Evolutionary conservation across 2,329 filamentous ascomycete species (phyloP), one percentile per base, ranked within the genome.

Genomic region (Aspergillus pseudoterreus): DNA sequence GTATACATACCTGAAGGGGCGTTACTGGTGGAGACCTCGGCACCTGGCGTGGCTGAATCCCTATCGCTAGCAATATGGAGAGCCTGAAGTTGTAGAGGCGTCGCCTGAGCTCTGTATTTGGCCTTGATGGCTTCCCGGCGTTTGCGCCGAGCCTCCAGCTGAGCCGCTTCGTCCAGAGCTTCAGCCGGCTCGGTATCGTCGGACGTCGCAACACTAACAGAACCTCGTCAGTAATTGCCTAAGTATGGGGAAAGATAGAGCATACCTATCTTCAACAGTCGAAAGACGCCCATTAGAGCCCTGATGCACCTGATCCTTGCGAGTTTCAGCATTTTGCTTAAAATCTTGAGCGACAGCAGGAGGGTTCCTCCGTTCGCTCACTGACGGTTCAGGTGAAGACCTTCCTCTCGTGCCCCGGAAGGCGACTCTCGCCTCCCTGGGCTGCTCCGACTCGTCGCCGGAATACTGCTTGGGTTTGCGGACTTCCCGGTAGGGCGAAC

Each of bases 101-200:
- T 85, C 47, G 85, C 82, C 63, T 86, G 85, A 43, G 71, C 76
- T 70, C 84, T 85, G 63, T 90, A 87, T 75, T 91, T 95, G 68
- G 89, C 87, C 66, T 90, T 82, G 57, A 95, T 87, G 57, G 90
- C 89, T 73, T 94, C 89, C 58, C 92, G 86, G 52, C 88, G 84
- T 66, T 87, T 90, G 24, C 91, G 87, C 50, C 92, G 87, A 63
- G 90, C 86, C 70, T 95, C 88, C 63, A 96, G 88, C 64, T 92
- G 80, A 59, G 88, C 85, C 56, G 87, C 88, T 74, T 95, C 88
- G 68, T 95, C 87, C 60, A 90, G 68, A n/a, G 81, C 78, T 60
- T 84, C 78, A 50, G 80, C 75, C 57, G 82, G 79, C 66, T 73
- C 61, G 38, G 38, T 49, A 24, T 57, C 61, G 42, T 57, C 51